Conservation (phyloP, 305 asterid genomes). For the Solanum hybrid region DNA sequence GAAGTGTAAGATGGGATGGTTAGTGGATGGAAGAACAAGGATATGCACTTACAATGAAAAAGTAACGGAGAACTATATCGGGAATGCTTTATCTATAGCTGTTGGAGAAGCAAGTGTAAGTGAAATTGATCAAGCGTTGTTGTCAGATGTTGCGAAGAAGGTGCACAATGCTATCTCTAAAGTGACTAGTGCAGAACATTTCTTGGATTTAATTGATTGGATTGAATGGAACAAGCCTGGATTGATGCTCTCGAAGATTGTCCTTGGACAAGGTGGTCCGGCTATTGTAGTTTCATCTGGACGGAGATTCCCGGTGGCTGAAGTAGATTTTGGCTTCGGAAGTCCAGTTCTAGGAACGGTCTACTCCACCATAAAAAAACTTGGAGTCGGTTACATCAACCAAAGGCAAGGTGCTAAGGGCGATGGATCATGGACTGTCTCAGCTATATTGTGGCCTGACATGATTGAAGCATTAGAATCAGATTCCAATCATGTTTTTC, state of each 20-base stretch:
- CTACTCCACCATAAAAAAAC: constrained; percentile 36
- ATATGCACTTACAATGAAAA: constrained; percentile 4
- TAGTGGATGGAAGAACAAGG: constrained; percentile 43
- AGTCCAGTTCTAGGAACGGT: constrained; percentile 45
- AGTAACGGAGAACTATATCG: constrained; percentile 34
- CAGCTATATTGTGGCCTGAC: constrained; percentile 49
- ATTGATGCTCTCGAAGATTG: constrained; percentile 39
- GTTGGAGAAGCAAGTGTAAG: constrained; percentile 23
- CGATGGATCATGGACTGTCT: constrained; percentile 51
- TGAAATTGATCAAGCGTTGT: constrained; percentile 17
- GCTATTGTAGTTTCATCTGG: constrained; percentile 47
- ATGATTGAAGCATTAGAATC: constrained; percentile 48
- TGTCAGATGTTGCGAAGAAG: constrained; percentile 24
- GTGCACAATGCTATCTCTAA: constrained; percentile 28
- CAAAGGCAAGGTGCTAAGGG: constrained; percentile 35
- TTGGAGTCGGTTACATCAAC: constrained; percentile 56
- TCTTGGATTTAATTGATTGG: constrained; percentile 53
- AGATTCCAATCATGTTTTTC: constrained; percentile 31
- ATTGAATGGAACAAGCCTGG: constrained; percentile 52
- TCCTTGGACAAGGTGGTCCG: constrained; percentile 38
- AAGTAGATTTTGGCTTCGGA: constrained; percentile 54
- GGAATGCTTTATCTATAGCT: constrained; percentile 41
- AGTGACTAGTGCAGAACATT: constrained; percentile 37
- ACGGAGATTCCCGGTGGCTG: constrained; percentile 44
- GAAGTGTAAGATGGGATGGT: constrained; percentile 47